Conservation (phyloP, 805 yeast genomes). For the Wickerhamiella dianesei region DNA sequence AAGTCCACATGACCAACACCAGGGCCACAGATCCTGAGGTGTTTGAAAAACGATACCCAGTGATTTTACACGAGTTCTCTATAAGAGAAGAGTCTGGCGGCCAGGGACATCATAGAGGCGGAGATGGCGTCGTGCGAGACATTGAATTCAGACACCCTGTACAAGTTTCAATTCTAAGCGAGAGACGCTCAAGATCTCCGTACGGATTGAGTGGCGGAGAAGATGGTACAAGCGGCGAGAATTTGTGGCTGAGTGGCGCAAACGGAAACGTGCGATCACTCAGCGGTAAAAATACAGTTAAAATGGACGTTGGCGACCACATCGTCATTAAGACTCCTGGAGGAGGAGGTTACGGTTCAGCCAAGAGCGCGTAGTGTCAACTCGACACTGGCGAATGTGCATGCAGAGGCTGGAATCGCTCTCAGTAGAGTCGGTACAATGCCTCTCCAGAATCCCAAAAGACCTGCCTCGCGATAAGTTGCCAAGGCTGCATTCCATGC, state of each 20-base stretch:
- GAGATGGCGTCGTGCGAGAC: conserved; percentile 77
- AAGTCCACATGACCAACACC: conserved; percentile 88
- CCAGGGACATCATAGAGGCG: conserved; percentile 56
- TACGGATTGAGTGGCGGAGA: conserved; percentile 77
- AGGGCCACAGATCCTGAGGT: conserved; percentile 85
- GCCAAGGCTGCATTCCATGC: conserved; percentile 32
- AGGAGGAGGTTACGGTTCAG: conserved; percentile 66
- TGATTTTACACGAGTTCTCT: conserved; percentile 55
- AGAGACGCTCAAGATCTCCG: conserved; percentile 74
- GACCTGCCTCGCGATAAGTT: conserved; percentile 34
- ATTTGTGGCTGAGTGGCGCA: conserved; percentile 28
- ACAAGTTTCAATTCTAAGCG: conserved; percentile 70
- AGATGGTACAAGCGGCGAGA: conserved; percentile 60
- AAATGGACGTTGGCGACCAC: conserved; percentile 48
- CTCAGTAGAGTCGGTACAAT: conserved; percentile 40
- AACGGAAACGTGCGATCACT: conserved; percentile 26
- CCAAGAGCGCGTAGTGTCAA: conserved; percentile 38
- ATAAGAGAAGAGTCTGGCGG: conserved; percentile 73
- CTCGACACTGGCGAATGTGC: conserved; percentile 68
- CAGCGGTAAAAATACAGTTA: conserved; percentile 60
- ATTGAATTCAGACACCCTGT: conserved; percentile 63
- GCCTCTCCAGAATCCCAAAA: conserved; percentile 43
- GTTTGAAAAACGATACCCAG: conserved; percentile 80
- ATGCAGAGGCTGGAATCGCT: conserved; percentile 60
- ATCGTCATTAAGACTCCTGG: conserved; percentile 66